These are phyloP conservation scores for Emmonsia crescens DNA, from an alignment of 2,329 filamentous ascomycete species.

Conservation along the genomic window DNA sequence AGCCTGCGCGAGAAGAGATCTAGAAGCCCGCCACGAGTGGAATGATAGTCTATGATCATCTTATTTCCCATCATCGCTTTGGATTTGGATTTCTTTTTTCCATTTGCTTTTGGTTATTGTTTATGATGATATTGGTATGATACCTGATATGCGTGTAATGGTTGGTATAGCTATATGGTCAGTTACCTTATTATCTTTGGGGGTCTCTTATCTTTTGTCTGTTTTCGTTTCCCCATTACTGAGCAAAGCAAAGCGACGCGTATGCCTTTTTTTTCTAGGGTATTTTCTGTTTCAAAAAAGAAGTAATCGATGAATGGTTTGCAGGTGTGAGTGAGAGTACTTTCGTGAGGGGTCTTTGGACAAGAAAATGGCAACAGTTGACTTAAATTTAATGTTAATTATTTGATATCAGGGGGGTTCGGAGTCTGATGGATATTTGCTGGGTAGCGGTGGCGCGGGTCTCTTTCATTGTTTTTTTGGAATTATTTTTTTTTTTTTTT, in stretches of 20 bases:
- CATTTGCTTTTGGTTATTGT: background rate
- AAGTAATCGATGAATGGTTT: background rate
- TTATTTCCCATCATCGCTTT: background rate
- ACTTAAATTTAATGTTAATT: background rate
- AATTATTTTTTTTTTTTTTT: background rate
- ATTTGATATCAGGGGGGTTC: background rate
- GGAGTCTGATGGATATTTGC: background rate
- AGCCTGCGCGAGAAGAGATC: slow-evolving; percentile 10
- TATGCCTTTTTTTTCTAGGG: no score
- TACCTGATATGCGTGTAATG: background rate
- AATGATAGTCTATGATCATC: background rate
- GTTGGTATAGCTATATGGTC: background rate
- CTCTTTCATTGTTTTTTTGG: background rate
- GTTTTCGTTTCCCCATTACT: background rate
- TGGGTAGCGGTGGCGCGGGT: background rate
- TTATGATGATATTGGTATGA: background rate
- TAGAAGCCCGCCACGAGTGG: slow-evolving; percentile 9
- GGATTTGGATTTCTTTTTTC: background rate
- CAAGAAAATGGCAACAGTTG: background rate
- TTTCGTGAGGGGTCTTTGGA: background rate
- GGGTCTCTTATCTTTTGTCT: background rate
- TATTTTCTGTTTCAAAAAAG: no score
- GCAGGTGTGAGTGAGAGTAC: no score
- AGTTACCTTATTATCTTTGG: background rate
- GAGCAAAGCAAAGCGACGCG: background rate